Evolutionary conservation across 441 rosid species (phyloP), one percentile per base, ranked within the genome.

Genomic region (Kokia cookei): DNA sequence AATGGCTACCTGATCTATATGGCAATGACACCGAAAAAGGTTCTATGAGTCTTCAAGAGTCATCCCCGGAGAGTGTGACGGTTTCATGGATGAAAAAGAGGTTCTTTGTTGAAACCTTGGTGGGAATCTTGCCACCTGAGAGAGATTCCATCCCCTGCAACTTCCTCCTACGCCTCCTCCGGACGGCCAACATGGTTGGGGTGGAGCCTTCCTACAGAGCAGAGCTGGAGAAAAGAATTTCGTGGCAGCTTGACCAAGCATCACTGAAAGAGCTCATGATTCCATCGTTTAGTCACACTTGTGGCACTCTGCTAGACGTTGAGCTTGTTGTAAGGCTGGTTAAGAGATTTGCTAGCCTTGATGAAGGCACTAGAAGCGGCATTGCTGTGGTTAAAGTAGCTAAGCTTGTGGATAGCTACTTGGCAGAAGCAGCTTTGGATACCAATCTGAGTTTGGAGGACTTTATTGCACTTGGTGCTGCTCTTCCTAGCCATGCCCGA

Each of bases 191-290:
- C 86, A 85, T 91, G 91, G 93, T 92, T 0, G 82, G 85, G 0
- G 93, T 80, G 5, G 95, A 91, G 72, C 74, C 84, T 4, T 15
- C 61, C 4, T 89, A 84, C 80, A 84, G 83, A 62, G 78, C 73
- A 0, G 97, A 94, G 87, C 87, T 94, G 1, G 97, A 94, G 82
- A 84, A 75, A 71, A 81, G 92, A 81, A 78, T 88, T 43, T 84
- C 97, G 4, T 86, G 91, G 97, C 97, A 90, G 73, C 86, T 94
- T 0, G 98, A 94, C 69, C 88, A 87, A 73, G 97, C 98, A 62
- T 89, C 97, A 0, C 73, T 94, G 58, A 91, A 88, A 62, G 98
- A 94, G 79, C 60, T 94, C 11, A 82, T 94, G 97, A 90, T 94
- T 74, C 98, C 98, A 0, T 91, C 95, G 2, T 94, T 94, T 9